Base-by-base conservation (phyloP, 768 basidiomycete genomes). In the Psilocybe tampanensis region DNA sequence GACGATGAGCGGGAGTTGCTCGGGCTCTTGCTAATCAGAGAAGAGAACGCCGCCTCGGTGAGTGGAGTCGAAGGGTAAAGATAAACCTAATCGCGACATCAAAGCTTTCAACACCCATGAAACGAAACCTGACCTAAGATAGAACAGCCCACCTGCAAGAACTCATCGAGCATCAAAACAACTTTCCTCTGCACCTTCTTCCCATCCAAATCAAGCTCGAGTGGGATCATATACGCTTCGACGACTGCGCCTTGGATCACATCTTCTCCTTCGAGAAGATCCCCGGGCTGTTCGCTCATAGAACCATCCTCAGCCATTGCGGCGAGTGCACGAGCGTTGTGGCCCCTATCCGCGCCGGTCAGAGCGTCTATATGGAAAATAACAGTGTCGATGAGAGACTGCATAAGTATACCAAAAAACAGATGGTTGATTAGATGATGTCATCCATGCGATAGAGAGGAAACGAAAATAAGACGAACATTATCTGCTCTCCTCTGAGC, bases 361-460 rank as follows among this genome's bases (percentile, higher is more conserved):
- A 91, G 63, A 1, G 90, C 87, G 60, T 93, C 81, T 29, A 94
- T 72, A 50, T 91, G 88, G 75, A 90, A 92, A 11, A 90, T 52
- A 1, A 91, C 88, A 0, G 90, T 92, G 58, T 90, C 88, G 8
- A 85, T 79, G 42, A 86, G 74, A 8, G 77, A 69, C 88, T 91
- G 56, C 43, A 54, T 29, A 64, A 29, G 22, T 19, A n/a, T 22
- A 17, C n/a, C n/a, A 17, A 11, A 49, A 15, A 32, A 21, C 1
- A 49, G 41, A n/a, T n/a, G 7, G 39, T 13, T 8, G 4, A 29
- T 29, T 9, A 52, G 49, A 52, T 29, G 36, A 39, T 13, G 36
- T 19, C 26, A 43, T n/a, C 44, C 3, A 34, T 32, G 29, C 21
- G n/a, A 29, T 9, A 29, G 9, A 49, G 29, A n/a, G 18, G 9